Conservation (phyloP, 208 protist species). For the Trypanosoma avium region DNA sequence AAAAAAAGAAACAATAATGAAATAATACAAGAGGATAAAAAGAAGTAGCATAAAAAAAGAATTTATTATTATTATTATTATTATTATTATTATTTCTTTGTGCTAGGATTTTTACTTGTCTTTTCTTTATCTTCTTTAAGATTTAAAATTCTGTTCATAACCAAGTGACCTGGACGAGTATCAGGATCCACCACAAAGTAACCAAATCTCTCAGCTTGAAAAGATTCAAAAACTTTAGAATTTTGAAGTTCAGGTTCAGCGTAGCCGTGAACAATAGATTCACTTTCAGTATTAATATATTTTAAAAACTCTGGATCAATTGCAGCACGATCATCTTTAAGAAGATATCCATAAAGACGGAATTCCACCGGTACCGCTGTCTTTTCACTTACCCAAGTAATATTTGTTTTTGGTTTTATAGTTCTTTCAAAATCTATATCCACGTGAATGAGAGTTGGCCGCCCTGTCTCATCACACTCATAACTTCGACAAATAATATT, state of each 20-base stretch:
- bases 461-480: conserved; percentile 70
- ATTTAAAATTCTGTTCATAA: conserved; percentile 89
- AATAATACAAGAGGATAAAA: no score
- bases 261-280: conserved; percentile 62
- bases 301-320: conserved; percentile 86
- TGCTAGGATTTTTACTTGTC: conserved; percentile 14
- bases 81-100: background rate
- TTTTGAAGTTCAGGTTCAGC: conserved; percentile 58
- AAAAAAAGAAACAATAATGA: no score
- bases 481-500: conserved; percentile 86
- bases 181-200: conserved; percentile 92
- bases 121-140: conserved; percentile 91
- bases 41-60: no score
- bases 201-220: conserved; percentile 91
- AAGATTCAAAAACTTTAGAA: conserved; percentile 65
- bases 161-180: conserved; percentile 49
- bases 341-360: conserved; percentile 74
- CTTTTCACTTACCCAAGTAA: conserved; percentile 84
- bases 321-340: conserved; percentile 86
- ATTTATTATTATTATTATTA: conserved; percentile 7
- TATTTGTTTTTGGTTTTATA: conserved; percentile 91
- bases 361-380: conserved; percentile 67
- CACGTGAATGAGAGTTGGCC: conserved; percentile 71
- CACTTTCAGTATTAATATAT: conserved; percentile 86
- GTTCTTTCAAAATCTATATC: conserved; percentile 85